Conservation (phyloP, 768 basidiomycete species). For the Suillus ampliporus region DNA sequence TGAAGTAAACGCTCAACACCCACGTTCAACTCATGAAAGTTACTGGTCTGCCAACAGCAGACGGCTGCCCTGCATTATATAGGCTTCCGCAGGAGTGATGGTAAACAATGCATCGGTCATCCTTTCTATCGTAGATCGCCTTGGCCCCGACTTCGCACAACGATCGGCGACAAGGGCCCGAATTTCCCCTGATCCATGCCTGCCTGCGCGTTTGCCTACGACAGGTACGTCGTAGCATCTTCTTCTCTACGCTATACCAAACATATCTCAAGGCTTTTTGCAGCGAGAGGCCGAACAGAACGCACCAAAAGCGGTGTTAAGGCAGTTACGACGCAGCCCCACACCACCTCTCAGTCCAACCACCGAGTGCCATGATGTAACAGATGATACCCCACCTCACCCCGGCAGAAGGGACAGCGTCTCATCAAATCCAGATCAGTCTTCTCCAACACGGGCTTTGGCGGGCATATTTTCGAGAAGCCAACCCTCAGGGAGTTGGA, state of each 20-base stretch:
- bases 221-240: conserved; percentile 48
- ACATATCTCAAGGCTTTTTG: conserved; percentile 59
- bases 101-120: conserved; percentile 58
- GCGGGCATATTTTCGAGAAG: conserved; percentile 17
- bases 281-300: conserved; percentile 69
- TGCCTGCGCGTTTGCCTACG: conserved; percentile 74
- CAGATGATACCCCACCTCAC: conserved; percentile 19
- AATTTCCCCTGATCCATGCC: conserved; percentile 56
- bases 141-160: conserved; percentile 23
- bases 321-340: conserved; percentile 55
- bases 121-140: conserved; percentile 31
- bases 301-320: conserved; percentile 62
- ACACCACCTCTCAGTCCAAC: conserved; percentile 39
- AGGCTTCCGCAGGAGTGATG: conserved; percentile 29
- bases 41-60: conserved; percentile 1
- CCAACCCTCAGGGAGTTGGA: conserved; percentile 43
- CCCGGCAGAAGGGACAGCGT: conserved; percentile 20
- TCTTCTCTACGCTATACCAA: conserved; percentile 22
- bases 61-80: neutral
- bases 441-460: conserved; percentile 26
- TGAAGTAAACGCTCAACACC: neutral
- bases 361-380: conserved; percentile 26
- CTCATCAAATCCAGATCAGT: conserved; percentile 26
- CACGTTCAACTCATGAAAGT: neutral
- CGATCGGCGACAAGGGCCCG: conserved; percentile 44